Evolutionary conservation across 371 early-diverging fungal genomes (phyloP).

Genomic region (Entomophthora muscae): DNA sequence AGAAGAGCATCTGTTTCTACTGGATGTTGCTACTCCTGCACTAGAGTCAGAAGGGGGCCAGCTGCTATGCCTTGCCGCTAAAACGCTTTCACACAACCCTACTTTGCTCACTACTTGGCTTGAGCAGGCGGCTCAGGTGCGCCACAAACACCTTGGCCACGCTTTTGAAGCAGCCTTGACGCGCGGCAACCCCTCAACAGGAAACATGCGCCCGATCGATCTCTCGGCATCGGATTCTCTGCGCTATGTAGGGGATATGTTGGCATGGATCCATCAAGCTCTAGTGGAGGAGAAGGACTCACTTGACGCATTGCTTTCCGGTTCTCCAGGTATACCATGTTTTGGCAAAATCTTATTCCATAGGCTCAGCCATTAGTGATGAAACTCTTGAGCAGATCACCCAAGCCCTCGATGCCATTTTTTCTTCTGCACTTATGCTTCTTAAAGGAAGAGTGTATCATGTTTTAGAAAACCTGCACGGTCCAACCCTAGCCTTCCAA

Average conservation of each 20-base stretch:
- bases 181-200: slow-evolving; percentile 58
- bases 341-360: background rate
- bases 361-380: background rate
- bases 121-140: background rate
- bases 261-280: slow-evolving; percentile 91
- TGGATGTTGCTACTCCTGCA: background rate
- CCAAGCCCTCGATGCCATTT: background rate
- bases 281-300: slow-evolving; percentile 13
- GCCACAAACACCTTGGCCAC: slow-evolving; percentile 21
- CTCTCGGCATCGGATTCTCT: slow-evolving; percentile 77
- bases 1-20: background rate
- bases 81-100: background rate
- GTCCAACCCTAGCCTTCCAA: background rate
- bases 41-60: background rate
- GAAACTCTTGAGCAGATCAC: background rate
- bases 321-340: background rate
- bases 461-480: background rate
- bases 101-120: background rate
- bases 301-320: background rate
- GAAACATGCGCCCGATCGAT: slow-evolving; percentile 77
- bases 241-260: slow-evolving; percentile 83
- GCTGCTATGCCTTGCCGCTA: background rate
- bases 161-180: slow-evolving; percentile 66
- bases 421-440: background rate
- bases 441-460: background rate